These are phyloP conservation scores for Acacia melanoxylon DNA, from an alignment of 306 rosid genomes.

Conservation along the genomic window DNA sequence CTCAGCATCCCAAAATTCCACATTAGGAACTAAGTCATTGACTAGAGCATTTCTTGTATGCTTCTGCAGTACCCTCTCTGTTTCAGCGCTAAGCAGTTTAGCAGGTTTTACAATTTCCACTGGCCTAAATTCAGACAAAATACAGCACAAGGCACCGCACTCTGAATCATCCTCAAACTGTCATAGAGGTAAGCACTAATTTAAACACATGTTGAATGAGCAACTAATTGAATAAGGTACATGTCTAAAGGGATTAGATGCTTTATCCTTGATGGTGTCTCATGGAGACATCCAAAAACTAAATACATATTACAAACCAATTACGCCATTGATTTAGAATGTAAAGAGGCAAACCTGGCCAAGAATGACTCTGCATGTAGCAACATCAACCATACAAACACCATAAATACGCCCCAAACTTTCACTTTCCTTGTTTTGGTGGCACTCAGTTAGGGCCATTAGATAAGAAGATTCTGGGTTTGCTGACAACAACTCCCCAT, in stretches of 20 bases:
- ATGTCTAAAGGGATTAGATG: conserved; percentile 2
- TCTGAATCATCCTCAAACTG: conserved; percentile 88
- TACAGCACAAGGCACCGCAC: conserved; percentile 77
- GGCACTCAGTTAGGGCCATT: conserved; percentile 80
- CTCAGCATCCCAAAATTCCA: conserved; percentile 89
- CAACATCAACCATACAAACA: conserved; percentile 77
- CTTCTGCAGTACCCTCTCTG: conserved; percentile 68
- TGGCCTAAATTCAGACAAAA: conserved; percentile 90
- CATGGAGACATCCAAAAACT: conserved; percentile 7
- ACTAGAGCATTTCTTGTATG: conserved; percentile 87
- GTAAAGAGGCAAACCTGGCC: conserved; percentile 74
- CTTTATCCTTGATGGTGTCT: conserved; percentile 13
- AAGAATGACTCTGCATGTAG: conserved; percentile 77
- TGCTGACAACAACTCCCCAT: conserved; percentile 79
- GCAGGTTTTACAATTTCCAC: conserved; percentile 92
- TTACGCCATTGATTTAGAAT: conserved; percentile 23
- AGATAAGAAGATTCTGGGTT: conserved; percentile 85
- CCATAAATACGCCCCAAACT: conserved; percentile 60
- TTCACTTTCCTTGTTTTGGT: conserved; percentile 44
- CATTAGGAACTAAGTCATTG: conserved; percentile 77
- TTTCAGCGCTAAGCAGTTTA: conserved; percentile 75
- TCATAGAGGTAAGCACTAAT: conserved; percentile 26
- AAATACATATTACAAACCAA: not conserved
- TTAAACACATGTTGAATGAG: not conserved
- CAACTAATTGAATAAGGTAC: conserved; percentile 13